phyloP scores from a whole-genome alignment of 2,329 filamentous ascomycete species.

The Dactylellina sp. region DNA sequence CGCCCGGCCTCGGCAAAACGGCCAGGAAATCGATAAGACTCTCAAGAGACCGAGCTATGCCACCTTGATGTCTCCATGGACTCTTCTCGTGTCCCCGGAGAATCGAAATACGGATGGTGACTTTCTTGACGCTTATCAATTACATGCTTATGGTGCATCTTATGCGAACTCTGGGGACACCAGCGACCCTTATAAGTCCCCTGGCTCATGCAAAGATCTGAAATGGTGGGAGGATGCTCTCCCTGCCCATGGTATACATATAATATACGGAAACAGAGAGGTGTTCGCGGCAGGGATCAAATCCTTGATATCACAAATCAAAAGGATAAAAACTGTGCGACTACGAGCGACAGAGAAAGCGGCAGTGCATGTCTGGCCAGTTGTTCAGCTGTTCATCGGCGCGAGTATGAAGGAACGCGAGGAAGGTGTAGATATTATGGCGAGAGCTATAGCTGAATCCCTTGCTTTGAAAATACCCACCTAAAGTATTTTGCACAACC shows the following conservation, averaged over 20 bases:
- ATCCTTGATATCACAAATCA: slow-evolving; percentile 70
- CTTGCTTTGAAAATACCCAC: slow-evolving; percentile 46
- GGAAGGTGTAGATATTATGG: slow-evolving; percentile 67
- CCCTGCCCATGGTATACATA: slow-evolving; percentile 75
- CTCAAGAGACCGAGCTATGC: slow-evolving; percentile 71
- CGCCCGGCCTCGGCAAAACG: slow-evolving; percentile 62
- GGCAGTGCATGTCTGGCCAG: slow-evolving; percentile 84
- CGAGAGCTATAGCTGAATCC: slow-evolving; percentile 63
- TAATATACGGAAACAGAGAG: slow-evolving; percentile 81
- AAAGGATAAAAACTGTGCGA: slow-evolving; percentile 66
- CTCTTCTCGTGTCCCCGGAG: slow-evolving; percentile 75
- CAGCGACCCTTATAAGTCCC: slow-evolving; percentile 73
- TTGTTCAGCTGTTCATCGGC: slow-evolving; percentile 73
- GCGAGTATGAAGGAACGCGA: slow-evolving; percentile 67
- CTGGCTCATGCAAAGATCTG: slow-evolving; percentile 75
- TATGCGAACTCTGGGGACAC: slow-evolving; percentile 72
- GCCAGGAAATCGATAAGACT: slow-evolving; percentile 63
- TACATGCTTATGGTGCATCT: slow-evolving; percentile 77
- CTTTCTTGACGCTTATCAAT: slow-evolving; percentile 75
- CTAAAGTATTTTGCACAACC: slow-evolving; percentile 66
- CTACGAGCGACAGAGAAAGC: slow-evolving; percentile 72
- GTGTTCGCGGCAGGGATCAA: slow-evolving; percentile 79
- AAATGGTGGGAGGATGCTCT: slow-evolving; percentile 75
- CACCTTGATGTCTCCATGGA: slow-evolving; percentile 83
- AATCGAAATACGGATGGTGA: slow-evolving; percentile 79